Percentiles rank a stretch among this genome's conserved stretches.
phyloP scores from a whole-genome alignment of 345 rosid species.

The Ailanthus altissimus region DNA sequence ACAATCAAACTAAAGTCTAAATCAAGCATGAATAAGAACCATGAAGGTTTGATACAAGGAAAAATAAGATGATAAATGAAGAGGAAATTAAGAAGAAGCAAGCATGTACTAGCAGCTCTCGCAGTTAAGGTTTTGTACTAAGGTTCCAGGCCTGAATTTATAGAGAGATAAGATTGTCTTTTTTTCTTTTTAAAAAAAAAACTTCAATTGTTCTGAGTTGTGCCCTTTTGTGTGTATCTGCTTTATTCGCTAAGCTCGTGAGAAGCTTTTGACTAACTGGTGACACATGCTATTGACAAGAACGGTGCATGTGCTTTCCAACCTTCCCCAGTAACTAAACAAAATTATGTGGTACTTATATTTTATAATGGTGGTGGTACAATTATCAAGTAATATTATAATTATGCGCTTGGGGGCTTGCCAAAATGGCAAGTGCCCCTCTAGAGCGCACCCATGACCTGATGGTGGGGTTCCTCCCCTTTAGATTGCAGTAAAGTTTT shows the following conservation, averaged over 20 bases:
- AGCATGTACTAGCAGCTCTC: neutral
- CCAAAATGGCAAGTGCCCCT: no score
- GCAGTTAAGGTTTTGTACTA: neutral
- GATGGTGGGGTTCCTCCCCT: no score
- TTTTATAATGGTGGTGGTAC: no score
- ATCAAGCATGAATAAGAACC: neutral
- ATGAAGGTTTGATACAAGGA: neutral
- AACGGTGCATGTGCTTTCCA: slow-evolving; percentile 25
- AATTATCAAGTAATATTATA: neutral
- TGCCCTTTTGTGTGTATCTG: neutral
- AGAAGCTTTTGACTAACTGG: slow-evolving; percentile 41
- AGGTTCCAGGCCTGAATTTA: slow-evolving; percentile 8
- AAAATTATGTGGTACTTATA: no score
- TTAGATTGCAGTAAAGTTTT: no score
- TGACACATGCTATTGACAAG: slow-evolving; percentile 10
- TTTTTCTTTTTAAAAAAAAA: neutral
- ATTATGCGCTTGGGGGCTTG: no score
- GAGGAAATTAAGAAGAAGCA: neutral
- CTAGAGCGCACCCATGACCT: no score
- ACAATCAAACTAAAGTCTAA: neutral
- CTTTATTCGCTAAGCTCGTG: slow-evolving; percentile 31
- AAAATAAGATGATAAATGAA: neutral
- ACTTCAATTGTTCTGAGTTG: neutral
- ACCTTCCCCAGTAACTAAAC: slow-evolving; percentile 10
- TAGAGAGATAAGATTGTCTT: slow-evolving; percentile 20